Evolutionary conservation across 1,284 basidiomycete genomes (phyloP).

Genomic region (Cryptococcus depauperatus): DNA sequence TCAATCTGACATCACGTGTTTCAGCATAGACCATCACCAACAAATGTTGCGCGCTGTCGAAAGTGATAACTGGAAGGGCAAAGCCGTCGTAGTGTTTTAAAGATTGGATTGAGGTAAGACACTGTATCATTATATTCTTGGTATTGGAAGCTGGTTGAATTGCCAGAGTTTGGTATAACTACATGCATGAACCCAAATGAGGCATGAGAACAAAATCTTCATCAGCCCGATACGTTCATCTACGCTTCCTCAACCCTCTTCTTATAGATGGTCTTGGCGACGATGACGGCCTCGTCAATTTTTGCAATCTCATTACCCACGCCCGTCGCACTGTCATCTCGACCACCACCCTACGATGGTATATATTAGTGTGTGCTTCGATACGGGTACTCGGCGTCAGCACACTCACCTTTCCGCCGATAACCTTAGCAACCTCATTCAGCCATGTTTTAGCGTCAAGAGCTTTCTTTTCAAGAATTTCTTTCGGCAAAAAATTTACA

Average conservation of each 20-base stretch:
- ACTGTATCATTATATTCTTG: not conserved
- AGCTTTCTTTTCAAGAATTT: constrained; percentile 48
- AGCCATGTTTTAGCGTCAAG: constrained; percentile 80
- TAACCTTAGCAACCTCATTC: constrained; percentile 59
- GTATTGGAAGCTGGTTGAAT: not conserved
- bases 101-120: not conserved
- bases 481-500: constrained; percentile 75
- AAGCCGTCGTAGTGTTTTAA: constrained; percentile 16
- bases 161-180: too few relatives aligned
- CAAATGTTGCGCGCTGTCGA: constrained; percentile 17
- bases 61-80: constrained; percentile 14
- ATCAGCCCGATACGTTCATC: not conserved
- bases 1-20: constrained; percentile 11
- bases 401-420: constrained; percentile 77
- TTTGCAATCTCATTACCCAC: constrained; percentile 62
- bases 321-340: constrained; percentile 80
- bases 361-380: constrained; percentile 1
- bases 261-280: constrained; percentile 45
- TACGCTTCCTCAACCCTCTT: constrained; percentile 30
- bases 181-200: not conserved
- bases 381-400: not conserved
- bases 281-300: constrained; percentile 61
- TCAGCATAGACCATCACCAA: constrained; percentile 12
- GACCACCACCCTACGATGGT: constrained; percentile 75
- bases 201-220: not conserved